Evolutionary conservation across 2,329 filamentous ascomycete genomes (phyloP), one percentile per base, ranked within the genome.

Genomic region (Plenodomus biglobosus): DNA sequence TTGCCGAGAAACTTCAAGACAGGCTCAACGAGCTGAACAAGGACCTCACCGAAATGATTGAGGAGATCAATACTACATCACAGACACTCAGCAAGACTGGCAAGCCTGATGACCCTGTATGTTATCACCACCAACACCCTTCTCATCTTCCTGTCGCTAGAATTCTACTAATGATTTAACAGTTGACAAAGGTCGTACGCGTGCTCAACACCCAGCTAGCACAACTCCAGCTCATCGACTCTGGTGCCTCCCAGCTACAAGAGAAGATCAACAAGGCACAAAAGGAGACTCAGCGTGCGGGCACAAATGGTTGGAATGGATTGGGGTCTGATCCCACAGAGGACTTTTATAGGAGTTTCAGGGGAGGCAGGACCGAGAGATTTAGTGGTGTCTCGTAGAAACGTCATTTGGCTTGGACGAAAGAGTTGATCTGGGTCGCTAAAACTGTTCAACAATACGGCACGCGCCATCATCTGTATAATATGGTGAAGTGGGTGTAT

Each of bases 31-130:
- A 95, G 62, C 95, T 97, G 84, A 91, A 90, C 66, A 89, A 90
- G 69, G 91, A 96, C 68, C 79, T 99, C 55, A 85, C 85, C 40
- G 92, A 90, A 75, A 97, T 99, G 91, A 95, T 99, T 62, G 92
- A 95, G 69, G 94, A 97, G 74, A 95, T 99, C 69, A 99, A 99
- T 70, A 85, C 86, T 60, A 92, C 95, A 53, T 94, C 90, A n/a
- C 83, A 88, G 45, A 90, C 86, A 19, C 77, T 99, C 58, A 92
- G 85, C 80, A 96, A 95, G 80, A 90, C 88, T 49, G 87, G 82
- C 73, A 95, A 95, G 74, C 83, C 89, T 21, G 70, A 74, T 55
- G 63, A 69, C 50, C 56, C 63, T 34, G 66, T 70, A 66, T 41
- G 58, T 56, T 4, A 8, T 37, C n/a, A n/a, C n/a, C n/a, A 3